These are phyloP conservation scores for Dryas integrifolia DNA, from an alignment of 331 rosid species.

Conservation along the genomic window DNA sequence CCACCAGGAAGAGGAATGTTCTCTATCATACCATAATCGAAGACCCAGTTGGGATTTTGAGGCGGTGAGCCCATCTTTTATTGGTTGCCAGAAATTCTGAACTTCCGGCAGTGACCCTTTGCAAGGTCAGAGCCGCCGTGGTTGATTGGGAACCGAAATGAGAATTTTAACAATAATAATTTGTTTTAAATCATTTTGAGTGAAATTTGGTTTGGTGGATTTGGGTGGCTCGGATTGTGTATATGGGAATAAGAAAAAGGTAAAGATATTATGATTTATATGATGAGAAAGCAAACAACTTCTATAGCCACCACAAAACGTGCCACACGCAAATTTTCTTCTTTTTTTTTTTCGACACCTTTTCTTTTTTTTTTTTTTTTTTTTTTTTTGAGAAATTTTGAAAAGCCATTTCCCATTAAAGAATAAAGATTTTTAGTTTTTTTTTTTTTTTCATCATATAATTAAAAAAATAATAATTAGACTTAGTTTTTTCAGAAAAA, in stretches of 20 bases:
- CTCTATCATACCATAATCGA: conserved; percentile 57
- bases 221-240: not conserved
- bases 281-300: not conserved
- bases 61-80: conserved; percentile 48
- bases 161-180: not conserved
- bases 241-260: not conserved
- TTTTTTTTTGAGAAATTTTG: not conserved
- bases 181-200: not conserved
- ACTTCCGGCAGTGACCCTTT: conserved; percentile 18
- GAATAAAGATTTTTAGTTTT: no score
- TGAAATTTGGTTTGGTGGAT: not conserved
- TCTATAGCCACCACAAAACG: not conserved
- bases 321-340: not conserved
- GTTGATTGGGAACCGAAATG: not conserved
- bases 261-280: not conserved
- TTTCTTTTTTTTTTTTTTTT: not conserved
- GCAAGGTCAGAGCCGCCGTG: conserved; percentile 10
- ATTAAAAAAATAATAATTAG: no score
- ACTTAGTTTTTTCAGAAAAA: no score
- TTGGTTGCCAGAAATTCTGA: conserved; percentile 15
- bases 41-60: conserved; percentile 47
- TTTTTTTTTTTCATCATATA: no score
- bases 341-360: not conserved
- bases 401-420: no score
- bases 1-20: conserved; percentile 49